Evolutionary conservation across 2,329 filamentous ascomycete species (phyloP).

Genomic region (Zopfia rhizophila): DNA sequence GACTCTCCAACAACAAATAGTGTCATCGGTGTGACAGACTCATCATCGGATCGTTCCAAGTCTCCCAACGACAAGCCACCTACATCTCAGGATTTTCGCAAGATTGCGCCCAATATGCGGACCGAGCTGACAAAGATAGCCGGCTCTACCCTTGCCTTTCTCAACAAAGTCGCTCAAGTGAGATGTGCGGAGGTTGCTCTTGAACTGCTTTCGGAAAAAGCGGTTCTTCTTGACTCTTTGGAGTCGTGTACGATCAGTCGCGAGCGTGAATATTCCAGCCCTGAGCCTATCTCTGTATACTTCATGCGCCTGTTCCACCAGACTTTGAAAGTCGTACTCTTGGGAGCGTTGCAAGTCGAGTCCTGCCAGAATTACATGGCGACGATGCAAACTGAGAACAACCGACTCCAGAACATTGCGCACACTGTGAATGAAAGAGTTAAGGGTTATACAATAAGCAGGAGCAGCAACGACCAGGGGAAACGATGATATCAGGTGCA

Average conservation of each 20-base stretch:
- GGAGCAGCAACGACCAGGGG: conserved; percentile 5
- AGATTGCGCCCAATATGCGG: conserved; percentile 30
- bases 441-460: conserved; percentile 19
- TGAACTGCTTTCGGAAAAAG: conserved; percentile 26
- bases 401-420: conserved; percentile 16
- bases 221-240: conserved; percentile 22
- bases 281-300: conserved; percentile 23
- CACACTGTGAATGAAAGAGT: conserved; percentile 17
- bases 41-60: conserved; percentile 10
- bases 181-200: conserved; percentile 17
- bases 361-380: conserved; percentile 18
- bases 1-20: conserved; percentile 19
- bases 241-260: conserved; percentile 22
- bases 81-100: conserved; percentile 22
- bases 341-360: conserved; percentile 25
- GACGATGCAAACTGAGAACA: conserved; percentile 15
- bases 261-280: conserved; percentile 12
- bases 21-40: conserved; percentile 10
- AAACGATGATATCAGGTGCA: too few relatives aligned
- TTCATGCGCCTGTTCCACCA: conserved; percentile 33
- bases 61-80: conserved; percentile 12
- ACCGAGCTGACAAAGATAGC: conserved; percentile 28
- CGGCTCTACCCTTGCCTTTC: conserved; percentile 23
- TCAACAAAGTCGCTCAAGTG: conserved; percentile 26
- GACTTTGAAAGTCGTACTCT: conserved; percentile 26